Evolutionary conservation across 257 asterid species (phyloP).

Genomic region (Nicotiana sylvestris): DNA sequence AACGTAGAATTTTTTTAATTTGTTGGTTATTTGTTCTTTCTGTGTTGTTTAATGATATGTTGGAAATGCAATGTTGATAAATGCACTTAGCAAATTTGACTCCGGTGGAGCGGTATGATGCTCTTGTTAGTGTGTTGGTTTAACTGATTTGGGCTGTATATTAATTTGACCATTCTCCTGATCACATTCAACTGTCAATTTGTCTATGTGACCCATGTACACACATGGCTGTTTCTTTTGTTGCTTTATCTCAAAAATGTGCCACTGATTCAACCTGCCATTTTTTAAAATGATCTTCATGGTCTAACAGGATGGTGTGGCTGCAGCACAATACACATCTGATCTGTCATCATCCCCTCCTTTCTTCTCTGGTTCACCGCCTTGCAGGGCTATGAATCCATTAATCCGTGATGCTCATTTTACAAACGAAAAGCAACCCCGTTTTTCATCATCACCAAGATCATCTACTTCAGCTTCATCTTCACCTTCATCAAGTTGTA

Average conservation of each 20-base stretch:
- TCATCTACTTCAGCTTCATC: constrained; percentile 32
- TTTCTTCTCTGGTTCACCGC: constrained; percentile 51
- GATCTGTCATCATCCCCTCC: constrained; percentile 40
- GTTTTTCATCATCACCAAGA: constrained; percentile 2
- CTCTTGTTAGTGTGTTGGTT: not conserved
- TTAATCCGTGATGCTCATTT: constrained; percentile 36
- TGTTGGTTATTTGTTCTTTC: not conserved
- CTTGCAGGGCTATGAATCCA: constrained; percentile 48
- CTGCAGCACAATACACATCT: constrained; percentile 22
- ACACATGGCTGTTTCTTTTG: not conserved
- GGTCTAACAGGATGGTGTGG: constrained; percentile 33
- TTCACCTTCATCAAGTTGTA: constrained; percentile 27
- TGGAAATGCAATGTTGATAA: not conserved
- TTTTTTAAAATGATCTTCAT: constrained; percentile 5
- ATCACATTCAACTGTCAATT: not conserved
- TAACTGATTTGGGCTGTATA: not conserved
- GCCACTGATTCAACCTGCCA: not conserved
- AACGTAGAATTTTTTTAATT: not conserved
- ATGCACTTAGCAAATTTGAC: not conserved
- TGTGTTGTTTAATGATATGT: not conserved
- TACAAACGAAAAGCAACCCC: constrained; percentile 22
- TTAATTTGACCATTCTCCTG: not conserved
- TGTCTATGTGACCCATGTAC: not conserved
- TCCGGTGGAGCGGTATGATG: not conserved
- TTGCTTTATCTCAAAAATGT: not conserved